Evolutionary conservation across 768 basidiomycete genomes (phyloP), one percentile per base, ranked within the genome.

Genomic region (Boletus rubropictus): DNA sequence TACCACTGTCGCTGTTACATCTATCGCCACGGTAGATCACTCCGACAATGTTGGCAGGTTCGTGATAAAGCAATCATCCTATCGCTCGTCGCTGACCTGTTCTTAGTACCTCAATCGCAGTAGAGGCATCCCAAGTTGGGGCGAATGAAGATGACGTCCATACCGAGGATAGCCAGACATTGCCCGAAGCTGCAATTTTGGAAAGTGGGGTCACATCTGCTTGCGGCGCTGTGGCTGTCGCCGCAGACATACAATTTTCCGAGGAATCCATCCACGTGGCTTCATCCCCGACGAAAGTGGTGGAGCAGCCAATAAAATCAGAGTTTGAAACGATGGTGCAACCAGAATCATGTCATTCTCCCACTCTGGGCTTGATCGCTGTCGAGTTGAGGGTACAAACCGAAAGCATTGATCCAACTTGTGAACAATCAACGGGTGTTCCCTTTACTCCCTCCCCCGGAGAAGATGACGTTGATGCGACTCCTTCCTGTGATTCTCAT

Each of bases 41-140:
- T 21, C 28, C 9, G 20, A 12, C 11, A 22, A 44, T n/a, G 5
- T 15, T 29, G 17, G 17, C 17, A 48, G 55, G 55, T 56, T 9
- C 11, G 50, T 48, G 22, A 24, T 24, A 8, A 20, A 32, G 22
- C 3, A 0, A 15, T 27, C 11, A 7, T 2, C 3, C 1, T 2
- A 22, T 27, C 27, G 1, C 2, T 15, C 1, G 11, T 1, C 12
- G 11, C 17, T 46, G 12, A 53, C 22, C 3, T 8, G 15, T 42
- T 29, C 12, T 7, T 27, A 55, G 54, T n/a, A 28, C 27, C 7
- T 28, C 17, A 25, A 33, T 20, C 8, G 7, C 39, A 17, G 20
- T 3, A 22, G 14, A 17, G 17, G 2, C 18, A 28, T 38, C 44
- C 4, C 52, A 33, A 15, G 5, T 7, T 9, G 27, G 39, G 11